Conservation (phyloP, 805 yeast genomes). For the Ogataea sp. region DNA sequence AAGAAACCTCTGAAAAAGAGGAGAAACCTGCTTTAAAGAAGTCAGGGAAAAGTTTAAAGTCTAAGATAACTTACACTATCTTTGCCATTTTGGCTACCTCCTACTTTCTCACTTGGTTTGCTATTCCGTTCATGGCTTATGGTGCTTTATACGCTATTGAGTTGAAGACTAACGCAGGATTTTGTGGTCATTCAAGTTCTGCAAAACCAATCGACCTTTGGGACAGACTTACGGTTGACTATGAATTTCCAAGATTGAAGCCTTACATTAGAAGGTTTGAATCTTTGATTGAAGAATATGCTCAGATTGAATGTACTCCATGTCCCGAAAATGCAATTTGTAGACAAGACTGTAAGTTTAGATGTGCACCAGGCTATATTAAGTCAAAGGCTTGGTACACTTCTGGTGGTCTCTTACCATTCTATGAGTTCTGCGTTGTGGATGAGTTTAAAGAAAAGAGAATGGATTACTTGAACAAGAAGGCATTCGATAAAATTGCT, state of each 20-base stretch:
- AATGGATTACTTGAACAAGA: conserved; percentile 55
- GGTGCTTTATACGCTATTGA: conserved; percentile 54
- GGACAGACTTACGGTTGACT: background rate
- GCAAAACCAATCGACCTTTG: conserved; percentile 12
- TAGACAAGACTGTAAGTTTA: conserved; percentile 46
- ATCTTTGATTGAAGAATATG: conserved; percentile 30
- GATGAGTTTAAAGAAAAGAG: conserved; percentile 67
- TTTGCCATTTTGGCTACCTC: background rate
- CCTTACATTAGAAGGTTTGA: conserved; percentile 32
- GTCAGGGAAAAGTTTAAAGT: background rate
- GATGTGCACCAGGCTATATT: conserved; percentile 64
- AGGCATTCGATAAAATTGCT: conserved; percentile 51
- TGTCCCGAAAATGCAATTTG: conserved; percentile 85
- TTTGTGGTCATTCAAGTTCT: conserved; percentile 56
- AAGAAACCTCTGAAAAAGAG: background rate
- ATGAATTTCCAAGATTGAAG: conserved; percentile 3
- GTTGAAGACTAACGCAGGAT: conserved; percentile 57
- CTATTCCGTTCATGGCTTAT: conserved; percentile 22
- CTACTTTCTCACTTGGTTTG: conserved; percentile 12
- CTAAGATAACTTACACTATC: no score
- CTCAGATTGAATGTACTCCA: conserved; percentile 57
- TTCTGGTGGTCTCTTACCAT: conserved; percentile 47
- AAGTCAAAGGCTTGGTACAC: conserved; percentile 45
- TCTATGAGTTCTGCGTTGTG: conserved; percentile 59
- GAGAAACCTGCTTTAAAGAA: background rate